Evolutionary conservation across 2,329 filamentous ascomycete species (phyloP).

Genomic region (Fulvia fulva): DNA sequence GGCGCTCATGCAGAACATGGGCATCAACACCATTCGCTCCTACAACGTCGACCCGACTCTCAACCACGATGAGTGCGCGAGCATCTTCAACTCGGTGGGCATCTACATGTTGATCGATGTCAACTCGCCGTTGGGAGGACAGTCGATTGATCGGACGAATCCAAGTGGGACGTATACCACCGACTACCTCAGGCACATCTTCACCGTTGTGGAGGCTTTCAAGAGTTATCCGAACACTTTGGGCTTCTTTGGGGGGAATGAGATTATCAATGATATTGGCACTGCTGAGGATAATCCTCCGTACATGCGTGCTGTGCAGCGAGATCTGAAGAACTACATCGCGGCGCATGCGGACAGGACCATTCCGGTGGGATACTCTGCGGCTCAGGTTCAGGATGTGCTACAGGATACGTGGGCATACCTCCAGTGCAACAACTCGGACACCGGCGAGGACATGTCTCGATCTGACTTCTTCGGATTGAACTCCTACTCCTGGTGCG

Average conservation of each 20-base stretch:
- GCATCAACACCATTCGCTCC: slow-evolving; percentile 62
- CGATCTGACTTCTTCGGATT: slow-evolving; percentile 72
- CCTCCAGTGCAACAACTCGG: slow-evolving; percentile 60
- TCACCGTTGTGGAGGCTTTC: slow-evolving; percentile 63
- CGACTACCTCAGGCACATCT: slow-evolving; percentile 56
- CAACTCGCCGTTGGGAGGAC: slow-evolving; percentile 56
- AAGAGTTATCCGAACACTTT: slow-evolving; percentile 63
- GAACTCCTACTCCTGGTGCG: slow-evolving; percentile 73
- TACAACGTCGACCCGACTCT: slow-evolving; percentile 60
- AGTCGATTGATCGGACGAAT: slow-evolving; percentile 54
- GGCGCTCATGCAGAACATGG: slow-evolving; percentile 59
- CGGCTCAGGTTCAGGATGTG: slow-evolving; percentile 69
- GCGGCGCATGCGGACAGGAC: slow-evolving; percentile 52
- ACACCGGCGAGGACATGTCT: slow-evolving; percentile 54
- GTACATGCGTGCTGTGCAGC: slow-evolving; percentile 59
- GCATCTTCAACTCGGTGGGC: slow-evolving; percentile 62
- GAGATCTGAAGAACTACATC: slow-evolving; percentile 67
- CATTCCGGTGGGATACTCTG: slow-evolving; percentile 66
- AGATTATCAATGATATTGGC: slow-evolving; percentile 60
- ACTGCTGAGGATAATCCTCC: slow-evolving; percentile 52
- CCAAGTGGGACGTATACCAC: slow-evolving; percentile 54
- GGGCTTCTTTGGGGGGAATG: slow-evolving; percentile 65
- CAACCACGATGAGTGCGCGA: slow-evolving; percentile 60
- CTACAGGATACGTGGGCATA: slow-evolving; percentile 73
- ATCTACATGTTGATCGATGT: slow-evolving; percentile 66